phyloP scores from a whole-genome alignment of 805 yeast species.

The Cyberlindnera americana region DNA sequence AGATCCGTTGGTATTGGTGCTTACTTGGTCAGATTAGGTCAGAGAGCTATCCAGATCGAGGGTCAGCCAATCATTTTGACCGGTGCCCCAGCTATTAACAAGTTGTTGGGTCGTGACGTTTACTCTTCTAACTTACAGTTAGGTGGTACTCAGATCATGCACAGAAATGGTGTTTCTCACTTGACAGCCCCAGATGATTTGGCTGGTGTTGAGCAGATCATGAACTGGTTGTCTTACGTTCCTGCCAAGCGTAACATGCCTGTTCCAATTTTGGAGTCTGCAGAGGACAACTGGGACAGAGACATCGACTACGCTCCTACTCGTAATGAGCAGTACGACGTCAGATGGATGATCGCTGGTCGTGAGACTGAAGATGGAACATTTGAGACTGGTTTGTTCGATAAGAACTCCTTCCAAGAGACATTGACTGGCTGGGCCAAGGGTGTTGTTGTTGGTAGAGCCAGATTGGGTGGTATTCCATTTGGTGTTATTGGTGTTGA shows the following conservation, averaged over 20 bases:
- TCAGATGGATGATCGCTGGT: constrained; percentile 93
- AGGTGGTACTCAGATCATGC: constrained; percentile 99
- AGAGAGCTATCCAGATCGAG: constrained; percentile 97
- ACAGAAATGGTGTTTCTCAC: constrained; percentile 97
- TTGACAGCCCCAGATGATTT: constrained; percentile 95
- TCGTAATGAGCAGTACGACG: constrained; percentile 75
- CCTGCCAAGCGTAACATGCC: constrained; percentile 90
- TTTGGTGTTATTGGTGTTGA: constrained; percentile 98
- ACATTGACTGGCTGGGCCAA: constrained; percentile 98
- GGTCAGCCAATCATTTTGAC: constrained; percentile 98
- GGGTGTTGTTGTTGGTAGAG: constrained; percentile 98
- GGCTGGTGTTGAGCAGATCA: constrained; percentile 91
- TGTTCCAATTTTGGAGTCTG: constrained; percentile 78
- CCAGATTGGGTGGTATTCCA: constrained; percentile 98
- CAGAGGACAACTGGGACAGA: constrained; percentile 89
- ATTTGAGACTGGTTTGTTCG: constrained; percentile 87
- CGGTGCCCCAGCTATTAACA: constrained; percentile 99
- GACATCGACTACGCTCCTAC: constrained; percentile 78
- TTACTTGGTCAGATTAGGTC: constrained; percentile 95
- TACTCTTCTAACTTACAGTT: constrained; percentile 94
- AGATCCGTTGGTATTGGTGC: constrained; percentile 99
- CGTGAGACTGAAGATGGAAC: constrained; percentile 61
- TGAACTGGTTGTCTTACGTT: constrained; percentile 93
- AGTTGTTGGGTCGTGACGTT: constrained; percentile 93
- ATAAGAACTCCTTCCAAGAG: constrained; percentile 90